Evolutionary conservation across 2,329 filamentous ascomycete species (phyloP), one percentile per base, ranked within the genome.

Genomic region (Sporothrix dimorphospora): DNA sequence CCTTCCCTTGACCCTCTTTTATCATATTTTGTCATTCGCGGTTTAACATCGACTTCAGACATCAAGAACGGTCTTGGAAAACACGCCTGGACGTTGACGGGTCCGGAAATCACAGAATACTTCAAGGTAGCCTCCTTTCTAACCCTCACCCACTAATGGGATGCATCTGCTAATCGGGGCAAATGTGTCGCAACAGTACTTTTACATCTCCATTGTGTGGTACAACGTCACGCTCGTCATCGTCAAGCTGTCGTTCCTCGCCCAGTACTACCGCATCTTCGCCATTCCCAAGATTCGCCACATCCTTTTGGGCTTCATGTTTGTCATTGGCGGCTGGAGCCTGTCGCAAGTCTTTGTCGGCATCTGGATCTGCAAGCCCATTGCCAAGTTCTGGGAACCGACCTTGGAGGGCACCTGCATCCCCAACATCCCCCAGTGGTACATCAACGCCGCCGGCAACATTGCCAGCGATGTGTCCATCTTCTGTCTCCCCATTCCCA

Each of bases 401-500:
- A 78, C 66, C 5, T 24, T 71, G n/a, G 21, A 71, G 3, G 75
- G 76, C 24, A 65, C 63, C 2, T 82, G 81, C 72, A 77, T 82
- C 45, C 77, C 80, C 2, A 76, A 78, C 53, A 75, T 78, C 1
- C 79, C 79, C 0, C 79, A 81, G 63, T 82, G 81, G 80, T 79
- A 80, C 69, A 75, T 78, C 73, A 80, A 80, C 67, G 80, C 81
- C 0, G 79, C 78, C 0, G 80, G 81, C 21, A 82, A 82, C 72
- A 81, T 82, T 49, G 73, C 76, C 8, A 81, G 80, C 19, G 81
- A 83, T 55, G 75, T 82, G 21, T 74, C 77, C 5, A 79, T 83
- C 34, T 80, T 83, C 61, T 53, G 79, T 0, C 68, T 82, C 16
- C 81, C 81, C 1, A 74, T 83, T 3, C 81, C 81, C 0, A 76